phyloP scores from a whole-genome alignment of 2,329 filamentous ascomycete species.

The Aspergillus sp. region DNA sequence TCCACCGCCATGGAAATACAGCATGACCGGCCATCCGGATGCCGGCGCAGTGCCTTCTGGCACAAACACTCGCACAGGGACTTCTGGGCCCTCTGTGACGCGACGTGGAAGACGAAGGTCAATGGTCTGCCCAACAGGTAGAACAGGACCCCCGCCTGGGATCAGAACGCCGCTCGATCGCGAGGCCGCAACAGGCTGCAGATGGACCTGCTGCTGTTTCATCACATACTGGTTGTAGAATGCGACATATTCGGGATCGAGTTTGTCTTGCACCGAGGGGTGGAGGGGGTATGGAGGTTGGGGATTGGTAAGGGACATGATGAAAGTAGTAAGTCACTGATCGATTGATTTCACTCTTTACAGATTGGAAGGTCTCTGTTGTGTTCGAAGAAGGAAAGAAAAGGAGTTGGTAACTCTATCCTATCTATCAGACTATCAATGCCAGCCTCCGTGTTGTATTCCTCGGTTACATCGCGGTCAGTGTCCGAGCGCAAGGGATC shows the following conservation, averaged over 20 bases:
- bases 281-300: constrained; percentile 52
- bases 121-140: constrained; percentile 50
- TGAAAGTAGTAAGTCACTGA: background rate
- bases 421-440: background rate
- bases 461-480: constrained; percentile 4
- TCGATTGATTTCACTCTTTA: background rate
- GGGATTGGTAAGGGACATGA: constrained; percentile 22
- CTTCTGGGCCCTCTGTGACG: constrained; percentile 50
- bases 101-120: constrained; percentile 49
- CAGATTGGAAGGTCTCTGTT: background rate
- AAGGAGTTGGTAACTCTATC: background rate
- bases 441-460: background rate
- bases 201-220: constrained; percentile 56
- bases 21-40: constrained; percentile 56
- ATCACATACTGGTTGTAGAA: constrained; percentile 57
- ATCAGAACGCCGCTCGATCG: constrained; percentile 55
- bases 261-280: constrained; percentile 47
- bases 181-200: constrained; percentile 55
- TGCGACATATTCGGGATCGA: constrained; percentile 54
- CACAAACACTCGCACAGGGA: constrained; percentile 55
- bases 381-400: background rate
- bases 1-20: constrained; percentile 62
- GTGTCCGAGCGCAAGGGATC: background rate
- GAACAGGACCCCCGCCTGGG: constrained; percentile 53
- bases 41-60: constrained; percentile 48